A percentile compares a stretch with the other conserved stretches of the same genome.
These are phyloP conservation scores for Quaeritorhiza haematococci DNA, from an alignment of 371 early-diverging fungal genomes.

Conservation along the genomic window DNA sequence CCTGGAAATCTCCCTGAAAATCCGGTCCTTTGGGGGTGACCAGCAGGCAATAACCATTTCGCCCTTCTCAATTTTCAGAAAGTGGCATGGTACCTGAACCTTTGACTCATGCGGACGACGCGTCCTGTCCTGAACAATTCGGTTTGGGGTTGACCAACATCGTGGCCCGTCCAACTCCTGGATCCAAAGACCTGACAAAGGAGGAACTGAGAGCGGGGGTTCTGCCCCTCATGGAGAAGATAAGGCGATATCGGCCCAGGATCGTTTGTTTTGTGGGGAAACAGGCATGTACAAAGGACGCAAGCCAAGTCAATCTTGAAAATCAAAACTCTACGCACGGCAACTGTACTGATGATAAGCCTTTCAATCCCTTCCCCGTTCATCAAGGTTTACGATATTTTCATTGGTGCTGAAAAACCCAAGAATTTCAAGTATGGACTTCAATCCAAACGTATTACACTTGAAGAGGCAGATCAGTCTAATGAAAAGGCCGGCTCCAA, in stretches of 20 bases:
- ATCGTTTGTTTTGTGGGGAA: constrained; percentile 72
- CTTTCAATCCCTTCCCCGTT: too few relatives aligned
- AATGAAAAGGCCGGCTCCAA: background rate
- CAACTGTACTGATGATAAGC: too few relatives aligned
- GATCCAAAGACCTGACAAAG: constrained; percentile 50
- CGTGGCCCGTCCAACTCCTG: constrained; percentile 52
- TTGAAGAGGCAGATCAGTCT: too few relatives aligned
- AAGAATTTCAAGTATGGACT: too few relatives aligned
- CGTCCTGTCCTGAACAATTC: constrained; percentile 37
- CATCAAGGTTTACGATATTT: constrained; percentile 5
- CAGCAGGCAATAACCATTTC: background rate
- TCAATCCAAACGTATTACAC: too few relatives aligned
- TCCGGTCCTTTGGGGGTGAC: background rate
- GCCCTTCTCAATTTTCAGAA: background rate
- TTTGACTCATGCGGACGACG: constrained; percentile 52
- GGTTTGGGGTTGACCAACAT: constrained; percentile 68
- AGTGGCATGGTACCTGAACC: constrained; percentile 30
- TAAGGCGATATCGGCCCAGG: constrained; percentile 51
- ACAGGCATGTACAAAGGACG: too few relatives aligned
- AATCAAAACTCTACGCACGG: too few relatives aligned
- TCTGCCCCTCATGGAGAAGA: constrained; percentile 57
- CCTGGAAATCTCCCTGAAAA: constrained; percentile 32
- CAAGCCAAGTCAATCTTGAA: too few relatives aligned
- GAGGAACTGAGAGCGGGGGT: constrained; percentile 58
- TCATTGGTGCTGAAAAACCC: too few relatives aligned